Evolutionary conservation across 495 filamentous ascomycete species (phyloP).

Genomic region (Xylaria sp.): DNA sequence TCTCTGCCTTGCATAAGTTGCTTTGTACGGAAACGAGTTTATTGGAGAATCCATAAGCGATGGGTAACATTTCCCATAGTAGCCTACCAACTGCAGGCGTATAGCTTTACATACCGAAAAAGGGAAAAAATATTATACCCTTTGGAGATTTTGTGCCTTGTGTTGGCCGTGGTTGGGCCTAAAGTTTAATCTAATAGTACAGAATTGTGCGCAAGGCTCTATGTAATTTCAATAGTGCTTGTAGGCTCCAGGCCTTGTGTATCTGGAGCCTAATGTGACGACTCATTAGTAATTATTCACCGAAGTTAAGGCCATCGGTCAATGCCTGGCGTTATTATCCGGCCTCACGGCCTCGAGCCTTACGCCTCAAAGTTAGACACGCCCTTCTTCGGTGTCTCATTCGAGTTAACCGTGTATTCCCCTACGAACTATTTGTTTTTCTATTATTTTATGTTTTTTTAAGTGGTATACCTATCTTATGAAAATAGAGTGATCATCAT

Average conservation of each 20-base stretch:
- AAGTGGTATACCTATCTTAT: background rate
- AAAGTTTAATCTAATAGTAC: too few species aligned
- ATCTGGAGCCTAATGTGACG: background rate
- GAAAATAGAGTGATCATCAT: background rate
- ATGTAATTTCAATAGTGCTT: background rate
- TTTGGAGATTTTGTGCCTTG: background rate
- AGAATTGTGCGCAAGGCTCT: background rate
- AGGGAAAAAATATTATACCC: background rate
- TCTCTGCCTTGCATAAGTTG: background rate
- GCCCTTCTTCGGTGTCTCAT: background rate
- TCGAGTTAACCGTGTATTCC: too few species aligned
- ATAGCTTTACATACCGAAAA: background rate
- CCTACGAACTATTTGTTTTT: background rate
- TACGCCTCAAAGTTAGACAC: background rate
- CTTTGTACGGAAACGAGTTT: too few species aligned
- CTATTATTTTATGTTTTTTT: too few species aligned
- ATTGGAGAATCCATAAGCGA: background rate
- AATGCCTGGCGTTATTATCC: background rate
- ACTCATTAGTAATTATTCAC: background rate
- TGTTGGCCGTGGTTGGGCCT: background rate
- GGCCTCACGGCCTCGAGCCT: background rate
- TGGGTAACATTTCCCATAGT: background rate
- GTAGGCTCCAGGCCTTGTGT: background rate
- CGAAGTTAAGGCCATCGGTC: background rate
- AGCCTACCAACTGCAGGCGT: too few species aligned